Conservation (phyloP, 2,329 filamentous ascomycete species). For the Zymoseptoria passerinii region DNA sequence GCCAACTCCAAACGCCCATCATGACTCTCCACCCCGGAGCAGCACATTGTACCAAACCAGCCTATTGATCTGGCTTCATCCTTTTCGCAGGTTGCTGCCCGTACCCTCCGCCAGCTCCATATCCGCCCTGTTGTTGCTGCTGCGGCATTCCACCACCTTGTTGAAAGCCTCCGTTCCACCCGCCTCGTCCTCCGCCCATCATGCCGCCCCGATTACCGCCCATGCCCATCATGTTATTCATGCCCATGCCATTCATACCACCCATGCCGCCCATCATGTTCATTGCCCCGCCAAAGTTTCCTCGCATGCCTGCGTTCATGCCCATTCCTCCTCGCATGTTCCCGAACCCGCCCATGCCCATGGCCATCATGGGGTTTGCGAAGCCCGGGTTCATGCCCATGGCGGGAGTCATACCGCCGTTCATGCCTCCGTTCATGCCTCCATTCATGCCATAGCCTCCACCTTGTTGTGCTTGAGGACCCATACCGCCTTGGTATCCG, state of each 20-base stretch:
- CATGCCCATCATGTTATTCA: slow-evolving; percentile 34
- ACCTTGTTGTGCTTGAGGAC: slow-evolving; percentile 12
- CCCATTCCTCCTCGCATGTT: slow-evolving; percentile 29
- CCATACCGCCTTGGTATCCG: slow-evolving; percentile 12
- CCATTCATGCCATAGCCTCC: slow-evolving; percentile 21
- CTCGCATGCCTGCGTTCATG: slow-evolving; percentile 10
- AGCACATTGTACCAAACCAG: not conserved
- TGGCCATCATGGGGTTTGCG: slow-evolving; percentile 13
- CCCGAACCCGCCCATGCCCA: slow-evolving; percentile 14
- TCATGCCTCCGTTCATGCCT: slow-evolving; percentile 7
- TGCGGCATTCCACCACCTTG: slow-evolving; percentile 46
- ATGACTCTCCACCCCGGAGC: not conserved
- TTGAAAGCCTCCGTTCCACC: slow-evolving; percentile 27
- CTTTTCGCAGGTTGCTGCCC: slow-evolving; percentile 26
- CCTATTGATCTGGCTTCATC: slow-evolving; percentile 8
- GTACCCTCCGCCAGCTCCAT: slow-evolving; percentile 3
- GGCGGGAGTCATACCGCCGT: slow-evolving; percentile 7
- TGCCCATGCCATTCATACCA: slow-evolving; percentile 20
- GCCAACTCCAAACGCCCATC: not conserved
- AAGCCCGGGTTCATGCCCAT: slow-evolving; percentile 6
- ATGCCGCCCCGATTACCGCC: slow-evolving; percentile 38
- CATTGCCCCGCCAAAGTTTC: slow-evolving; percentile 17
- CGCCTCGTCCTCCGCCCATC: slow-evolving; percentile 47
- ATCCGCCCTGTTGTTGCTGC: slow-evolving; percentile 2
- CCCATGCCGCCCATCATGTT: slow-evolving; percentile 20